A percentile compares a stretch with the other conserved stretches of the same genome.
Evolutionary conservation across 208 protist species (phyloP).

Genomic region (Leishmania arabica): DNA sequence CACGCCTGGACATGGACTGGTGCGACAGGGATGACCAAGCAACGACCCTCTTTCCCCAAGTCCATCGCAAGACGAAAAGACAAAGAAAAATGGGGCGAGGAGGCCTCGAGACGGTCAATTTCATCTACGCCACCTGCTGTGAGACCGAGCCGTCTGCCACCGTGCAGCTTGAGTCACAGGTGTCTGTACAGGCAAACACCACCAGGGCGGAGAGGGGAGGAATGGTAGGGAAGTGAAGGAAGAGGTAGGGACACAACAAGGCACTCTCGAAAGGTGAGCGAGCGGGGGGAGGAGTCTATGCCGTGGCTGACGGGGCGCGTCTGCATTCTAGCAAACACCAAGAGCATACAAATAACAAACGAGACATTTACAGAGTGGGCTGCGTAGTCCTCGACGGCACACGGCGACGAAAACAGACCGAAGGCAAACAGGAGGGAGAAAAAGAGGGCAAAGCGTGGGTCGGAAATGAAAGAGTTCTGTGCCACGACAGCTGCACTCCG

Average conservation of each 20-base stretch:
- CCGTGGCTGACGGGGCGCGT: background rate
- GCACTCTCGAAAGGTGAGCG: background rate
- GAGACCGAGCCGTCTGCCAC: background rate
- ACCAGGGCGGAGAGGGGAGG: background rate
- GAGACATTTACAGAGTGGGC: background rate
- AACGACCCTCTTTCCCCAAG: too few species aligned
- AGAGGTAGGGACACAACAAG: background rate
- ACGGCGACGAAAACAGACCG: constrained; percentile 1
- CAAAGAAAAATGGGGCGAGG: background rate
- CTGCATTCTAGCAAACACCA: background rate
- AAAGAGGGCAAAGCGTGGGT: background rate
- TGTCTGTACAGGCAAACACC: background rate
- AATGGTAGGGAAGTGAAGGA: background rate
- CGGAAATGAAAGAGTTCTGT: background rate
- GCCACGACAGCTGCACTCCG: background rate
- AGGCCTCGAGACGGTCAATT: background rate
- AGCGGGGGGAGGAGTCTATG: background rate
- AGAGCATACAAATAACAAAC: too few species aligned
- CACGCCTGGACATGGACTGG: background rate
- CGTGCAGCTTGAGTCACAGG: background rate
- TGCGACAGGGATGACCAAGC: background rate
- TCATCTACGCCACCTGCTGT: background rate
- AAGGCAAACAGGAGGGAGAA: constrained; percentile 5
- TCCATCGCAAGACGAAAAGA: background rate
- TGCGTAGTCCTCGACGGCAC: background rate